Evolutionary conservation across 345 rosid genomes (phyloP), one percentile per base, ranked within the genome.

Genomic region (Melastoma malabathricum): DNA sequence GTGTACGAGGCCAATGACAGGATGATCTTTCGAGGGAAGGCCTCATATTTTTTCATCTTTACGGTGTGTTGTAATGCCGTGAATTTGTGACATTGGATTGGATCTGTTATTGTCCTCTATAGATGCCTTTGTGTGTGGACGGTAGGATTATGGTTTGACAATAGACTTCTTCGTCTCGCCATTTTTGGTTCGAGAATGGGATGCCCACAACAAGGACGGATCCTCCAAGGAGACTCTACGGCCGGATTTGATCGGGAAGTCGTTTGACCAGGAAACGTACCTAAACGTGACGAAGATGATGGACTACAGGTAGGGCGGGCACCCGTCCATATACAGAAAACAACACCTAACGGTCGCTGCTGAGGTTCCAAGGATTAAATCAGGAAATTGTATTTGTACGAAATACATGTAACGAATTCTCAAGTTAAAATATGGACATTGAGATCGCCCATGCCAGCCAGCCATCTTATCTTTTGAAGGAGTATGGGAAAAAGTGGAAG

Each of bases 161-260:
- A 72, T 84, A 20, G 98, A 92, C 60, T 87, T 87, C 74, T 92
- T 69, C 49, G 98, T 77, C 22, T 80, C 95, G 15, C 97, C 98
- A 3, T 92, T 87, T 80, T 64, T 92, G 70, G 98, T 92, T 56
- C 93, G 59, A 67, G 97, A 92, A 77, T 82, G 97, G 98, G 88
- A 82, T 65, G 31, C 71, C 50, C 44, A 48, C 0, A 88, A 79
- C 19, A 74, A 84, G 46, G 59, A 72, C n/a, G 90, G 93, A 58
- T 19, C 67, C 0, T 77, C 71, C 61, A 89, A 80, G 81, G 95
- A 84, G 59, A 87, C 97, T 0, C 77, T 92, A 23, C 68, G 98
- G 73, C 78, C 87, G n/a, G 98, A 92, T 70, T 63, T 82, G 61
- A 81, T 84, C 0, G 88, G 93, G 23, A 77, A 73, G 68, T 79